phyloP scores from a whole-genome alignment of 2,329 filamentous ascomycete genomes.

The Pyrenophora tritici-repentis region DNA sequence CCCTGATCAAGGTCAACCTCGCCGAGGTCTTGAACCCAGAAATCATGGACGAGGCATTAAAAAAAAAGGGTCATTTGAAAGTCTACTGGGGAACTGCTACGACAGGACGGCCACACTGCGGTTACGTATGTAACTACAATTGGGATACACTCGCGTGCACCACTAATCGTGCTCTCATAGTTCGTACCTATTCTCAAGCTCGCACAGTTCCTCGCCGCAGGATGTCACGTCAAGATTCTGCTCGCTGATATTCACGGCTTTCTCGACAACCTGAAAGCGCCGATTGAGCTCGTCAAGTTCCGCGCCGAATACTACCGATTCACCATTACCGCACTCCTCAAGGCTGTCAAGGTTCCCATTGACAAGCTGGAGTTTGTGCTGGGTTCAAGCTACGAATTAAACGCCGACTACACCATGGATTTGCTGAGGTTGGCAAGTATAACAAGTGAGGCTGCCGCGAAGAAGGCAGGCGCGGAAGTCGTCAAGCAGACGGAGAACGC shows the following conservation, averaged over 20 bases:
- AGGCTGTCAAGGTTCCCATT: constrained; percentile 77
- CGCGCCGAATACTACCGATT: constrained; percentile 83
- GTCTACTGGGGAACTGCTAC: constrained; percentile 91
- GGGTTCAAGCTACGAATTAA: constrained; percentile 80
- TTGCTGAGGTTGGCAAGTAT: constrained; percentile 75
- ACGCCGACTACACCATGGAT: constrained; percentile 79
- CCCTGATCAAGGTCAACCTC: constrained; percentile 79
- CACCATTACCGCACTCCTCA: constrained; percentile 74
- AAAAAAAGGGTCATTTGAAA: constrained; percentile 68
- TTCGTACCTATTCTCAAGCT: constrained; percentile 89
- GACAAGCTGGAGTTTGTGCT: constrained; percentile 82
- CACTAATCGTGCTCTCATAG: constrained; percentile 22
- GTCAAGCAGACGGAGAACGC: constrained; percentile 89
- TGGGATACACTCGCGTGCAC: neutral
- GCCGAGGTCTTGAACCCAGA: constrained; percentile 83
- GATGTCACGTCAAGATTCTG: constrained; percentile 79
- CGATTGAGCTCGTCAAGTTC: constrained; percentile 82
- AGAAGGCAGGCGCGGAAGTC: constrained; percentile 89
- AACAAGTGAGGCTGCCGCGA: constrained; percentile 78
- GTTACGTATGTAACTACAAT: constrained; percentile 61
- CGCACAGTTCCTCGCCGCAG: constrained; percentile 82
- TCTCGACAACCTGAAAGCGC: constrained; percentile 83
- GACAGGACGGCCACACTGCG: constrained; percentile 85
- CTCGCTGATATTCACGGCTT: constrained; percentile 70
- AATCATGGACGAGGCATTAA: constrained; percentile 75